phyloP scores from a whole-genome alignment of 495 filamentous ascomycete genomes.

The Xylaria palmicola region DNA sequence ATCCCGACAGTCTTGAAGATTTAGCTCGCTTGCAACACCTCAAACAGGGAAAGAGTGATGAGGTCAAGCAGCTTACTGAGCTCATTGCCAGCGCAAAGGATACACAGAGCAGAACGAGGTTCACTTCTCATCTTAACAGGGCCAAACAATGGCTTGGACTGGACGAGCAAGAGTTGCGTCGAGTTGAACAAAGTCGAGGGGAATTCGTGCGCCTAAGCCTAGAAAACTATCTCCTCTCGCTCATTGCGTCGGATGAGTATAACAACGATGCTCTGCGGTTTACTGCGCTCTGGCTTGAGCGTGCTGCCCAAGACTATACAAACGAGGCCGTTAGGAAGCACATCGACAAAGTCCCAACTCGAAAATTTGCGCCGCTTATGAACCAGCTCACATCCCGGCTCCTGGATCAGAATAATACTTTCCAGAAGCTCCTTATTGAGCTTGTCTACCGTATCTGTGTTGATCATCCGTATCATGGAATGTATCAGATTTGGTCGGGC shows the following conservation, averaged over 20 bases:
- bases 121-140: constrained; percentile 49
- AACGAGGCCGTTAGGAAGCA: constrained; percentile 73
- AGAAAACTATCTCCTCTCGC: constrained; percentile 88
- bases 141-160: constrained; percentile 87
- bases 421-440: constrained; percentile 70
- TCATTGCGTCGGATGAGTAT: constrained; percentile 80
- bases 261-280: constrained; percentile 93
- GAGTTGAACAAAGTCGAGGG: constrained; percentile 69
- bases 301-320: constrained; percentile 65
- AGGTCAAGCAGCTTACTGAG: constrained; percentile 66
- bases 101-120: constrained; percentile 38
- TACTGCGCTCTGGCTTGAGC: constrained; percentile 89
- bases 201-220: constrained; percentile 82
- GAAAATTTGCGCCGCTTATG: constrained; percentile 91
- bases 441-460: constrained; percentile 78
- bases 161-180: constrained; percentile 81
- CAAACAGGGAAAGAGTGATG: constrained; percentile 74
- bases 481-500: constrained; percentile 91
- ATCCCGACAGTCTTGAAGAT: constrained; percentile 79
- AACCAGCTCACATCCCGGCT: constrained; percentile 93
- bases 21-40: constrained; percentile 77
- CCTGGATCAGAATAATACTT: constrained; percentile 62
- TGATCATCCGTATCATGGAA: constrained; percentile 93
- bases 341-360: constrained; percentile 71
- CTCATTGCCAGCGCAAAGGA: constrained; percentile 42